Percentiles rank a stretch among this genome's conserved stretches.
These are phyloP conservation scores for Populus deltoides DNA, from an alignment of 345 rosid species.

Conservation along the genomic window DNA sequence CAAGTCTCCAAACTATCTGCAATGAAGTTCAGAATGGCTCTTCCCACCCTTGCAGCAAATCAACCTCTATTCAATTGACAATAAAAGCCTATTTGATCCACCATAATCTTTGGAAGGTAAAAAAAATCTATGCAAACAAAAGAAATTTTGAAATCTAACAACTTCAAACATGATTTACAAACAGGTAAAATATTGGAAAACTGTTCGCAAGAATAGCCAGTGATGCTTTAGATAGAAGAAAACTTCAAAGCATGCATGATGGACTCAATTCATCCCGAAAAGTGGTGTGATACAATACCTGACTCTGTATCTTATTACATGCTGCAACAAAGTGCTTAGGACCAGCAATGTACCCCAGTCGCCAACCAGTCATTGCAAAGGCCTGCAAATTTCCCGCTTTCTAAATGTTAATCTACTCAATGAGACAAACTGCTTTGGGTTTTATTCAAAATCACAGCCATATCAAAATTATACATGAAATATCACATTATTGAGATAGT, in stretches of 20 bases:
- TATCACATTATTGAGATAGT: neutral
- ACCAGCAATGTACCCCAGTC: constrained; percentile 93
- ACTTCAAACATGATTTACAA: neutral
- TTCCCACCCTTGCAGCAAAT: neutral
- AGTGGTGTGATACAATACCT: constrained; percentile 44
- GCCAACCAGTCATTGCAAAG: constrained; percentile 99
- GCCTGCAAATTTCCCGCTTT: constrained; percentile 51
- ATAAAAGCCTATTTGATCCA: neutral
- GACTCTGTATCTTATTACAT: constrained; percentile 94
- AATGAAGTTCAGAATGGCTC: neutral
- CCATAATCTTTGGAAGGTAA: neutral
- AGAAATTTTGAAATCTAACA: neutral
- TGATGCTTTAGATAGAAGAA: neutral
- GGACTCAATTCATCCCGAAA: neutral
- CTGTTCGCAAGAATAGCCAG: neutral
- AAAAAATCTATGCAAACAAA: neutral
- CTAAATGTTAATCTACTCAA: constrained; percentile 10
- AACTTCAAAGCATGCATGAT: neutral
- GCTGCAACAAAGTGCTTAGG: constrained; percentile 92
- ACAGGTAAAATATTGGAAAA: neutral
- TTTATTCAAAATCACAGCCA: constrained; percentile 1
- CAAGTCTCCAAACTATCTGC: neutral
- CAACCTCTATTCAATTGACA: neutral
- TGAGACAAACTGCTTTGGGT: neutral
- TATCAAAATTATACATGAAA: neutral